Evolutionary conservation across 2,329 filamentous ascomycete species (phyloP), one percentile per base, ranked within the genome.

Genomic region (Helminthosporium solani): DNA sequence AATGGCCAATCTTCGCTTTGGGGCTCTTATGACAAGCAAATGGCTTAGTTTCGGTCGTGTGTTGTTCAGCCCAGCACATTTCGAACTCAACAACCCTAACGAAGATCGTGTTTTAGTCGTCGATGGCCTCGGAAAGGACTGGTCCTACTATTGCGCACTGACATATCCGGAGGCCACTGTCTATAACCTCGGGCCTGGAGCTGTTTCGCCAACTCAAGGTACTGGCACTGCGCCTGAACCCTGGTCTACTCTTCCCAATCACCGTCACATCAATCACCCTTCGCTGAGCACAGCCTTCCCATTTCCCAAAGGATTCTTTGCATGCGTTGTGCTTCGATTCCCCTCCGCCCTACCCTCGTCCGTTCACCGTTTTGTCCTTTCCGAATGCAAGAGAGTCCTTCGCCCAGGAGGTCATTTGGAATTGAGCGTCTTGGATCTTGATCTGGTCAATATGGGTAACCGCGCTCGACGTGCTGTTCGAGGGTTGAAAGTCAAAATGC

Each of bases 41-140:
- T 94, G 88, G 88, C 79, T 94, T 19, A 89, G 86, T 0, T 92
- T 92, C 64, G 88, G 88, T 1, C 85, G 90, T 56, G 87, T 92
- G 0, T 75, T 94, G 3, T 91, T 94, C 72, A 90, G 87, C 56
- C 88, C 89, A 9, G 83, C 87, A 4, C 82, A 88, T 20, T 85
- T 88, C 36, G 84, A 89, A 54, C 77, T 91, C 18, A 71, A 81
- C 31, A 73, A 80, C 15, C 72, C 78, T 0, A 76, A 63, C 67
- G 70, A 86, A 78, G 73, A 80, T 72, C 44, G 85, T 75, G 82
- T 94, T 20, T 77, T 94, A 3, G 85, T 94, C 15, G 79, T 94
- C 46, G 88, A 94, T 70, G 88, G 88, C 4, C 82, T 94, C 23
- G 88, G 88, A n/a, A 91, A 90, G 61, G 88, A 94, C 63, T 94